Base-by-base conservation (phyloP, 164 flowering plant species). In the Paratinospora sagittata region DNA sequence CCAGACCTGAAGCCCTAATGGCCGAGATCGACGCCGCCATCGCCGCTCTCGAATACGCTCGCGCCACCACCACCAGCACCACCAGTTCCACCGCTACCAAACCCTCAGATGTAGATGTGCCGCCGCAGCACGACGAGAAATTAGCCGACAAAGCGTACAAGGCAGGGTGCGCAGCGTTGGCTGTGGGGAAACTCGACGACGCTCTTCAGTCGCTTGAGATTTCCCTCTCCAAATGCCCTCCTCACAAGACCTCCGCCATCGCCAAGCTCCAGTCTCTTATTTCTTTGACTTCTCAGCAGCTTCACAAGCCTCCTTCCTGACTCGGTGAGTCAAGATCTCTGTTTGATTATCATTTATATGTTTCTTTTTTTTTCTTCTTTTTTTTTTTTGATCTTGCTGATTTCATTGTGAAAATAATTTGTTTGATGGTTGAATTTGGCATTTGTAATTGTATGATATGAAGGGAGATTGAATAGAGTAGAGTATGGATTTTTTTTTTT, bases 171-270 rank as follows among this genome's bases (percentile, higher is more conserved):
- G 88, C 83, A 0, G 86, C 90, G 7, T 76, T 92, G 77, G 90
- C 96, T 36, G 81, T 87, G 0, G 90, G 92, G 34, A 85, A 89
- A 77, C 80, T 87, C 9, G 90, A 88, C 24, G 87, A 83, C 70
- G 94, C 91, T 57, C 80, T 90, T 55, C 72, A 77, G 0, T 89
- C 84, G 34, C 73, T 92, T 73, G 84, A 85, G 39, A 16, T 81
- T 19, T 78, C 93, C 61, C 89, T 92, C 26, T 81, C 90, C 61
- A 88, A 84, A 49, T 90, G 93, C 79, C 96, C 93, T 8, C 92
- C 97, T 68, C 84, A 88, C 23, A 85, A 79, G 74, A 76, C 86
- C 27, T 82, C 86, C 73, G 93, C 94, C 37, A 77, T 90, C 26
- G 79, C 88, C 27, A 90, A 90, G 84, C 84, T 92, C 72, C 89